phyloP scores from a whole-genome alignment of 495 filamentous ascomycete genomes.

The Amniculicola lignicola region DNA sequence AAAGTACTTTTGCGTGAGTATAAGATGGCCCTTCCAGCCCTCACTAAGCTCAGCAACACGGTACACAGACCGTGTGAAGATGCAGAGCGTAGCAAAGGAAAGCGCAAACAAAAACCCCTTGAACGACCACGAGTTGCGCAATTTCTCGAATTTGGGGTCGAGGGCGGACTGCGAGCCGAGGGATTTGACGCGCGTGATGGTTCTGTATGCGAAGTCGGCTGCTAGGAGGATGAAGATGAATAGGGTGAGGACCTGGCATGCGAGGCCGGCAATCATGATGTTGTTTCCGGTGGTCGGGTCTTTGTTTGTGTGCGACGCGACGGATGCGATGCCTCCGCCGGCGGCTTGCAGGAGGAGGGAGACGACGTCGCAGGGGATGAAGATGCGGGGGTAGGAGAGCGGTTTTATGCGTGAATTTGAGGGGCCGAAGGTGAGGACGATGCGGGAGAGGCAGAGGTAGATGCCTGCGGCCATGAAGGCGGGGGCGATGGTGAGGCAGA shows the following conservation, averaged over 20 bases:
- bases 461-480: constrained; percentile 58
- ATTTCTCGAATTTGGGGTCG: constrained; percentile 22
- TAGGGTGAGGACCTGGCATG: constrained; percentile 58
- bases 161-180: constrained; percentile 23
- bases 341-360: constrained; percentile 52
- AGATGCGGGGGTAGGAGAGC: constrained; percentile 52
- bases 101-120: constrained; percentile 31
- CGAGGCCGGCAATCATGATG: constrained; percentile 69
- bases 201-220: constrained; percentile 36
- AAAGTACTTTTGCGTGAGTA: constrained; percentile 37
- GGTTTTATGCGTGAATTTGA: constrained; percentile 53
- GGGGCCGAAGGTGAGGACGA: constrained; percentile 47
- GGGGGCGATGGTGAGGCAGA: constrained; percentile 56
- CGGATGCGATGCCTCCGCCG: constrained; percentile 47
- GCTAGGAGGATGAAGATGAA: constrained; percentile 38
- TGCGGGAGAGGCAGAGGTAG: constrained; percentile 54
- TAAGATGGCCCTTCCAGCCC: constrained; percentile 39
- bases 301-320: constrained; percentile 35
- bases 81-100: constrained; percentile 35
- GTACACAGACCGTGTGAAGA: constrained; percentile 40
- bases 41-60: constrained; percentile 42
- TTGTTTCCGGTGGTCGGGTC: constrained; percentile 51
- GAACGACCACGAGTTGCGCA: constrained; percentile 22
- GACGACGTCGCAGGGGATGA: constrained; percentile 53
- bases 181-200: not conserved